Percentiles rank a stretch among this genome's conserved stretches.
Evolutionary conservation across 2,329 filamentous ascomycete species (phyloP).

Genomic region (Arthrinium phaeospermum): DNA sequence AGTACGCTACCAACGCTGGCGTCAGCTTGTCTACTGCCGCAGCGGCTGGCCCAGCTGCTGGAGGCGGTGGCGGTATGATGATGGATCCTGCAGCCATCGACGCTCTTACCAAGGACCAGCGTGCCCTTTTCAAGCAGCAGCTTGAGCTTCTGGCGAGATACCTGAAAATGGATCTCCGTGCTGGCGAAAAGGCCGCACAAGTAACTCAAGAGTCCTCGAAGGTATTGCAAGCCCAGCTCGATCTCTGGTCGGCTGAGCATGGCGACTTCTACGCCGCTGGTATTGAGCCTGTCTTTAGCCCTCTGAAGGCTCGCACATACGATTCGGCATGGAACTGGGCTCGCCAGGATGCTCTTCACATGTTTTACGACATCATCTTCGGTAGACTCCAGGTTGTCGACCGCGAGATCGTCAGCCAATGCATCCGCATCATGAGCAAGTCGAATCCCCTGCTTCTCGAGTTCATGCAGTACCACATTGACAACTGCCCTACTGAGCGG

Average conservation of each 20-base stretch:
- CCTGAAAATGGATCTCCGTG: conserved; percentile 93
- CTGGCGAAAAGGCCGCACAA: conserved; percentile 93
- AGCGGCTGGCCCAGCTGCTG: conserved; percentile 74
- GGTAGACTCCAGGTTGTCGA: conserved; percentile 91
- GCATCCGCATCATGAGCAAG: conserved; percentile 99
- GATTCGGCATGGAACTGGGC: conserved; percentile 99
- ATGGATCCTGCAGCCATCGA: conserved; percentile 98
- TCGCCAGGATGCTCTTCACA: conserved; percentile 92
- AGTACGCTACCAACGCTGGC: conserved; percentile 84
- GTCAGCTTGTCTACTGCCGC: conserved; percentile 82
- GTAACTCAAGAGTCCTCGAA: conserved; percentile 84
- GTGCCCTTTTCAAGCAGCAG: conserved; percentile 96
- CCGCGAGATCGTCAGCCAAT: conserved; percentile 97
- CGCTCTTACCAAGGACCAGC: conserved; percentile 95
- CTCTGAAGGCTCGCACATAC: conserved; percentile 93
- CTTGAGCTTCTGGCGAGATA: conserved; percentile 94
- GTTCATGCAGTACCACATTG: conserved; percentile 99
- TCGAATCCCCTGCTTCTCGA: conserved; percentile 95
- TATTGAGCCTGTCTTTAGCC: conserved; percentile 91
- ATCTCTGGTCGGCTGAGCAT: conserved; percentile 94
- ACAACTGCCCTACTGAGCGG: conserved; percentile 95
- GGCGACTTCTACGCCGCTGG: conserved; percentile 95
- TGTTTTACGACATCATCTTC: conserved; percentile 99
- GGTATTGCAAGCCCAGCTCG: conserved; percentile 88
- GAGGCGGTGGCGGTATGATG: conserved; percentile 88